A percentile compares a stretch with the other conserved stretches of the same genome.
Evolutionary conservation across 305 asterid genomes (phyloP).

Genomic region (Plantago rigida): DNA sequence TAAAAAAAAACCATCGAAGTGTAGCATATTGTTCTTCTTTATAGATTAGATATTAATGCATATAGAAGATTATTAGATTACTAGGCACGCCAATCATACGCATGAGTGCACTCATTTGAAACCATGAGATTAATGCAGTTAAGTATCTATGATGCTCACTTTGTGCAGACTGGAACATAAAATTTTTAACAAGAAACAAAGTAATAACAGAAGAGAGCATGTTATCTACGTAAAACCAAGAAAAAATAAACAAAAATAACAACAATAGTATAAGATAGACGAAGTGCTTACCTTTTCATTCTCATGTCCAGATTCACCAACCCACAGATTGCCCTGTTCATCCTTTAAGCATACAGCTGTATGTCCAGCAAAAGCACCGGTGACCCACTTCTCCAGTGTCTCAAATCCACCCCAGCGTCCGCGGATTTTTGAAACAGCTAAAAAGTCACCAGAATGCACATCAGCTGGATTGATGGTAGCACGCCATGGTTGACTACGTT

Average conservation of each 20-base stretch:
- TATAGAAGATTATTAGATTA: background rate
- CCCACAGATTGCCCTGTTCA: slow-evolving; percentile 75
- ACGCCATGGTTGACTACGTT: slow-evolving; percentile 57
- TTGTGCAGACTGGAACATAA: no score
- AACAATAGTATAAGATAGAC: background rate
- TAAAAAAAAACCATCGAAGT: no score
- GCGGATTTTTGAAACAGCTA: slow-evolving; percentile 89
- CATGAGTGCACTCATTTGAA: background rate
- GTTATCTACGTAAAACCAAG: background rate
- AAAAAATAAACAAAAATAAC: background rate
- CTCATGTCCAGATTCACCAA: slow-evolving; percentile 97
- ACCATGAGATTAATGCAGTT: no score
- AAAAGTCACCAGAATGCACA: slow-evolving; percentile 83
- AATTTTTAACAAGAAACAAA: background rate
- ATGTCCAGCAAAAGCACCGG: slow-evolving; percentile 99
- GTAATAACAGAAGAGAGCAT: background rate
- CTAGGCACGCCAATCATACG: background rate
- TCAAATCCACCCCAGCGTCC: slow-evolving; percentile 99
- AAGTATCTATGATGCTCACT: no score
- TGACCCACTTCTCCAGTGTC: slow-evolving; percentile 99
- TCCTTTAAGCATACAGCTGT: slow-evolving; percentile 96
- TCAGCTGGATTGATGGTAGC: slow-evolving; percentile 63
- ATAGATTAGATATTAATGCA: background rate
- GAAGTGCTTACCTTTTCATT: slow-evolving; percentile 68
- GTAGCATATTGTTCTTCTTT: background rate